Percentiles rank a stretch among this genome's conserved stretches.
Conservation (phyloP, 129 eudicot species). For the Saussurea involucrata region DNA sequence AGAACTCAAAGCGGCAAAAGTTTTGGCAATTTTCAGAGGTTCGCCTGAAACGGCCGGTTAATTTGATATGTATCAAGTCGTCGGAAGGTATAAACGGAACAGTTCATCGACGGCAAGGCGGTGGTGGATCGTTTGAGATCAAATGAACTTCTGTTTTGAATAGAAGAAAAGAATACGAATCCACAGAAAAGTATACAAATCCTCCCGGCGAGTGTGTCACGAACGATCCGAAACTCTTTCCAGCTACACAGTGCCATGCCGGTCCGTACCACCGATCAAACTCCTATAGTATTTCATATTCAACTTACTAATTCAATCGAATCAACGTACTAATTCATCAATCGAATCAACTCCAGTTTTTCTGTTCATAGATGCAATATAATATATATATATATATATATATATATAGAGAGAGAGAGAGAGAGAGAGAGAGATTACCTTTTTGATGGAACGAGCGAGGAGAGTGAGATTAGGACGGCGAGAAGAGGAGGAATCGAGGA, state of each 20-base stretch:
- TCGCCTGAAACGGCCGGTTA: background rate
- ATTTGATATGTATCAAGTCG: background rate
- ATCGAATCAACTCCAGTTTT: background rate
- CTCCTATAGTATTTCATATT: constrained; percentile 38
- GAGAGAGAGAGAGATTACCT: constrained; percentile 30
- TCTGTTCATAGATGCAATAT: background rate
- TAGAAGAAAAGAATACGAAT: constrained; percentile 59
- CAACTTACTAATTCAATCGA: background rate
- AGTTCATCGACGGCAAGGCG: constrained; percentile 7
- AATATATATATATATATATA: background rate
- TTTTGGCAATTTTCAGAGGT: background rate
- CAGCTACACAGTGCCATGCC: constrained; percentile 94
- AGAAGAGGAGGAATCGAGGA: constrained; percentile 37
- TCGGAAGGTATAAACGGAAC: background rate
- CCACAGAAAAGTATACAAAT: constrained; percentile 68
- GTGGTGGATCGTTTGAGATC: constrained; percentile 22
- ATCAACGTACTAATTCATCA: no score
- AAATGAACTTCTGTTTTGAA: constrained; percentile 78
- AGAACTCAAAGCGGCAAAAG: background rate
- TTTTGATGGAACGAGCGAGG: constrained; percentile 76
- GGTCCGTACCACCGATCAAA: constrained; percentile 72
- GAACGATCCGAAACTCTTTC: constrained; percentile 88
- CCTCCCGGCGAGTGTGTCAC: constrained; percentile 88
- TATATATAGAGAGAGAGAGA: background rate
- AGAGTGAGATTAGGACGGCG: constrained; percentile 61